Evolutionary conservation across 164 flowering plant genomes (phyloP).

Genomic region (Nymphaea colorata): DNA sequence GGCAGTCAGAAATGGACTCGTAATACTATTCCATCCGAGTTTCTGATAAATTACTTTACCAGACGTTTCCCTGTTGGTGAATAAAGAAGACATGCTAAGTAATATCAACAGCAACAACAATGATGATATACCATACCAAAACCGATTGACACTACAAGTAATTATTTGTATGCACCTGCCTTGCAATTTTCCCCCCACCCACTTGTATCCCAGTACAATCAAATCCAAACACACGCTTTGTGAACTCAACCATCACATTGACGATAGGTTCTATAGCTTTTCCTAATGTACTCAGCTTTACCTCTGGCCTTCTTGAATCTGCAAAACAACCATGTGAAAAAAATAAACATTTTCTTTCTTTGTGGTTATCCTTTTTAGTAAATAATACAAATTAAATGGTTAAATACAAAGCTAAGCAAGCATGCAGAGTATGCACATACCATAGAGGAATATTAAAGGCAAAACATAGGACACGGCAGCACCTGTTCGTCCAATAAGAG

Average conservation of each 20-base stretch:
- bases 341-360: no score
- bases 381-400: not conserved
- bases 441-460: constrained; percentile 35
- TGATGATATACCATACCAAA: not conserved
- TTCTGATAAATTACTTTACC: no score
- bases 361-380: not conserved
- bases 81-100: no score
- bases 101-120: not conserved
- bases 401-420: not conserved
- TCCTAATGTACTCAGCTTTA: constrained; percentile 23
- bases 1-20: no score
- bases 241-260: constrained; percentile 38
- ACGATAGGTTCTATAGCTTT: constrained; percentile 26
- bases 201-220: constrained; percentile 30
- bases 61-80: no score
- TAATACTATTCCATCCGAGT: no score
- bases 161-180: constrained; percentile 44
- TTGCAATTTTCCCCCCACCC: constrained; percentile 40
- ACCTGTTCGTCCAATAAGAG: constrained; percentile 34
- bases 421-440: constrained; percentile 14
- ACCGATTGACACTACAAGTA: not conserved
- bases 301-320: constrained; percentile 37
- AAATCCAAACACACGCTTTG: constrained; percentile 53
- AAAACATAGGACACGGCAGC: constrained; percentile 26
- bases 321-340: constrained; percentile 1